Evolutionary conservation across 2,329 filamentous ascomycete genomes (phyloP), one percentile per base, ranked within the genome.

Genomic region (Penicillium sp.): DNA sequence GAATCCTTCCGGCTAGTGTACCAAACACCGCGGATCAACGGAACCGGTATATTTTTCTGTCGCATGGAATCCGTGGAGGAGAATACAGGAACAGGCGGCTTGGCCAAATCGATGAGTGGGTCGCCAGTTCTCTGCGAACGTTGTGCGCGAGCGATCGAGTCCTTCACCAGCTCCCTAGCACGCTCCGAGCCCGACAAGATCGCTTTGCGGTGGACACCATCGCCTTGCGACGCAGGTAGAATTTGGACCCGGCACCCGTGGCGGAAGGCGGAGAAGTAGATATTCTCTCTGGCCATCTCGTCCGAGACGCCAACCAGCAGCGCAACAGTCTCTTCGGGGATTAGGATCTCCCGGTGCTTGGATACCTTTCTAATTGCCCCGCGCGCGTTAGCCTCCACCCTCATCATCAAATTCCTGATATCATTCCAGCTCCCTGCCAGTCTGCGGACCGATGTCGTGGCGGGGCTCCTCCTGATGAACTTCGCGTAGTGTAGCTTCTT

Each of bases 231-330:
- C n/a, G 59, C 46, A 37, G 57, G 54, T 23, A 69, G 44, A 9
- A 71, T 60, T 41, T 68, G 69, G n/a, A 71, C 62, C 28, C 60
- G 60, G 38, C 69, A 71, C 20, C 69, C 69, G 44, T 69, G 66
- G 11, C 56, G 61, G 13, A 69, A 44, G 8, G 53, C 48, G 6
- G 66, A 52, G 45, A 61, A 61, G 62, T 63, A 71, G 6, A 70
- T 58, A 47, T 72, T 72, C 49, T 72, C 69, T 28, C 51, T 49
- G 46, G 61, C n/a, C n/a, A 47, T 7, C 58, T 55, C n/a, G 58
- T 60, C 53, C 5, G 57, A 60, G 10, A 60, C 47, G 3, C 69
- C 69, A 11, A 59, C 52, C 34, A 72, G 46, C 8, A 61, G 40
- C 0, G 62, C 64, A 22, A 71, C 52, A 0, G 63, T 67, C 41